Evolutionary conservation across 129 eudicot genomes (phyloP).

Genomic region (Artemisia argyi): DNA sequence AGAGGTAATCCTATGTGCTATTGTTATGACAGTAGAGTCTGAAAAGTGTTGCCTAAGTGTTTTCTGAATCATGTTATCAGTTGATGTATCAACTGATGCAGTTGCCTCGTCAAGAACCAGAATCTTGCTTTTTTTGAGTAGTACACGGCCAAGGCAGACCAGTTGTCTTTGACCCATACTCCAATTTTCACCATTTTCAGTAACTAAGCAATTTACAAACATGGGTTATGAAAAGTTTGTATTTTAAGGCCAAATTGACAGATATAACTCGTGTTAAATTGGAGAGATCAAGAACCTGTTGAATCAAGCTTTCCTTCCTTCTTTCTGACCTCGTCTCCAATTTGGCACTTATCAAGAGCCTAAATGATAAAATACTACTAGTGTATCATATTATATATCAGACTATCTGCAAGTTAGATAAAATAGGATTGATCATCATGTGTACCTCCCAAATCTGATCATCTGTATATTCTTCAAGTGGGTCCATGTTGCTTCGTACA

Average conservation of each 20-base stretch:
- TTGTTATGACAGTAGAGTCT: conserved; percentile 26
- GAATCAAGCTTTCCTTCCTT: conserved; percentile 23
- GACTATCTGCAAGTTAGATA: neutral
- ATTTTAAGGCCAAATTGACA: neutral
- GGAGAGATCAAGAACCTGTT: conserved; percentile 20
- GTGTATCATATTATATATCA: conserved; percentile 1
- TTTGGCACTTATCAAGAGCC: conserved; percentile 33
- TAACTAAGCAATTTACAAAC: conserved; percentile 12
- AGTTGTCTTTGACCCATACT: conserved; percentile 28
- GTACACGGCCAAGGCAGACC: conserved; percentile 25
- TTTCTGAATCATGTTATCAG: conserved; percentile 27
- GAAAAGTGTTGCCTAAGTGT: conserved; percentile 20
- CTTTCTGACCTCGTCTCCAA: conserved; percentile 30
- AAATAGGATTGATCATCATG: neutral
- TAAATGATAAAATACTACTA: conserved; percentile 11
- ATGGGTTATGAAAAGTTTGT: conserved; percentile 5
- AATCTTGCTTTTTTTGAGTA: conserved; percentile 23
- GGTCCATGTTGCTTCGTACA: conserved; percentile 82
- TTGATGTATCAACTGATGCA: conserved; percentile 30
- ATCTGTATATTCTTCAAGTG: conserved; percentile 86
- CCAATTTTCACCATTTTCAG: conserved; percentile 32
- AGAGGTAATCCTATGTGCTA: conserved; percentile 30
- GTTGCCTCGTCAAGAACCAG: conserved; percentile 34
- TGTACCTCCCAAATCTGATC: conserved; percentile 47
- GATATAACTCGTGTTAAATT: neutral